These are phyloP conservation scores for Nothophytophthora sp. DNA, from an alignment of 352 stramenopile genomes.

Conservation along the genomic window DNA sequence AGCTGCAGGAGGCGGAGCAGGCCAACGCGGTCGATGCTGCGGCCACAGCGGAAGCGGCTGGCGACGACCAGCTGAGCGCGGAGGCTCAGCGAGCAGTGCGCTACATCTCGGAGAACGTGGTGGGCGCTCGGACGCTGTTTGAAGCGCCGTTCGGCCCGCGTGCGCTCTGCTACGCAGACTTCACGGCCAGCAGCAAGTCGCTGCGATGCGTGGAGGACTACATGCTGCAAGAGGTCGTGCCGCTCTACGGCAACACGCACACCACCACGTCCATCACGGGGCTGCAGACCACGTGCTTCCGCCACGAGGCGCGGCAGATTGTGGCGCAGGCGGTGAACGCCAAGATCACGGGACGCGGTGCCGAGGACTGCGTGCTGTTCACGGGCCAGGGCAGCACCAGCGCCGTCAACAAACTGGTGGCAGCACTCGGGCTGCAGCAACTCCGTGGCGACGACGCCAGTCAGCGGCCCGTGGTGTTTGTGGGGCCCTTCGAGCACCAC, in stretches of 20 bases:
- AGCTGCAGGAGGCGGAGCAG: constrained; percentile 28
- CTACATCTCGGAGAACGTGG: constrained; percentile 45
- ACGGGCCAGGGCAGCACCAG: constrained; percentile 85
- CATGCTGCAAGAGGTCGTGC: constrained; percentile 84
- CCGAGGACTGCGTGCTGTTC: constrained; percentile 96
- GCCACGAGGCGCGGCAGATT: constrained; percentile 94
- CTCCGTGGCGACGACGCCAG: constrained; percentile 1
- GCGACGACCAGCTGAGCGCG: constrained; percentile 5
- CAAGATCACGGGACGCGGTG: constrained; percentile 86
- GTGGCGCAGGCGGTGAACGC: constrained; percentile 91
- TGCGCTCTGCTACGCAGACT: constrained; percentile 94
- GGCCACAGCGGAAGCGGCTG: constrained; percentile 1
- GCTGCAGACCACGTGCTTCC: constrained; percentile 92
- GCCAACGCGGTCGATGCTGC: constrained; percentile 5
- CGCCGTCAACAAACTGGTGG: constrained; percentile 82
- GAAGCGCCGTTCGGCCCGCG: constrained; percentile 68
- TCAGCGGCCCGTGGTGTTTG: constrained; percentile 85
- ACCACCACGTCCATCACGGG: constrained; percentile 87
- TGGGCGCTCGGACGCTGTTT: constrained; percentile 50
- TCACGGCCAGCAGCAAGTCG: constrained; percentile 91
- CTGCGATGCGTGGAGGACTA: constrained; percentile 92
- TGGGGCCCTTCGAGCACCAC: constrained; percentile 97
- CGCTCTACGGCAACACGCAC: constrained; percentile 98
- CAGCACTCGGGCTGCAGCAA: constrained; percentile 60
- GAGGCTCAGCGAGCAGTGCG: constrained; percentile 27